Evolutionary conservation across 2,329 filamentous ascomycete genomes (phyloP).

Genomic region (Colletotrichum sp.): DNA sequence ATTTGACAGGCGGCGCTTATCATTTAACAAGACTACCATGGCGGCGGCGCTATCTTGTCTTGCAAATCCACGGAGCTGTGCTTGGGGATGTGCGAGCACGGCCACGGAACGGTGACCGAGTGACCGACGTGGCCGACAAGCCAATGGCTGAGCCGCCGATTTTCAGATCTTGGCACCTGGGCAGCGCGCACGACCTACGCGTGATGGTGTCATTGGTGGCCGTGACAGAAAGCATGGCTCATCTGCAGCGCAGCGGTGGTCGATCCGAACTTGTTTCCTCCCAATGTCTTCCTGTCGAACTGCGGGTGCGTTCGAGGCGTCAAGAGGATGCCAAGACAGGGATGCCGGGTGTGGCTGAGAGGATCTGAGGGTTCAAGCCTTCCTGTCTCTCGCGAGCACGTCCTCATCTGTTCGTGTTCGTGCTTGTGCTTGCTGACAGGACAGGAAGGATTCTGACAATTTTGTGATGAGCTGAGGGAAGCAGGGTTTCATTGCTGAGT

Average conservation of each 20-base stretch:
- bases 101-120: constrained; percentile 7
- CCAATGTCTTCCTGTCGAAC: neutral
- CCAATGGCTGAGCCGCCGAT: constrained; percentile 14
- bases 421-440: neutral
- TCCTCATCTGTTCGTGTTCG: neutral
- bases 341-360: neutral
- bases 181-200: neutral
- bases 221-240: neutral
- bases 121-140: constrained; percentile 17
- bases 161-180: constrained; percentile 8
- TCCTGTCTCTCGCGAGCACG: neutral
- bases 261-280: constrained; percentile 3
- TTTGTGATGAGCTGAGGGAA: neutral
- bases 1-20: neutral
- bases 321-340: neutral
- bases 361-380: neutral
- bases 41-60: neutral
- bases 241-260: neutral
- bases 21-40: constrained; percentile 7
- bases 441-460: neutral
- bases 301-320: neutral
- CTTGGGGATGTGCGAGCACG: constrained; percentile 22
- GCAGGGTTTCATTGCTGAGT: neutral
- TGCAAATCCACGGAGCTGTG: constrained; percentile 8
- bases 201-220: constrained; percentile 2